Percentiles rank a stretch among this genome's conserved stretches.
phyloP scores from a whole-genome alignment of 352 stramenopile genomes.

The Phytopythium sindhum region DNA sequence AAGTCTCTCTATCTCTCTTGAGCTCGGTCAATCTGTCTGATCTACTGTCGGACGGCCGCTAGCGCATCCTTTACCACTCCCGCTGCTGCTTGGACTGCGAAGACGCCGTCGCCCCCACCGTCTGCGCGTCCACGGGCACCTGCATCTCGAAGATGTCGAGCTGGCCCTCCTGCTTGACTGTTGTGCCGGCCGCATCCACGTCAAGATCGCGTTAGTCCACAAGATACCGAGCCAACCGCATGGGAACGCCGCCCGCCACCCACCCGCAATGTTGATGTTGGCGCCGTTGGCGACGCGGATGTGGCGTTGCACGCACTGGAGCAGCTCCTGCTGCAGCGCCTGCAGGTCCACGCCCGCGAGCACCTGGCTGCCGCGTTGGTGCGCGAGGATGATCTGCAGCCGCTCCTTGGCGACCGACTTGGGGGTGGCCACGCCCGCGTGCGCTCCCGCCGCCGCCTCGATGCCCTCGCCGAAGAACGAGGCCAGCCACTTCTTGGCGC shows the following conservation, averaged over 20 bases:
- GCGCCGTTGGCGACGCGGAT: slow-evolving; percentile 83
- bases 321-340: slow-evolving; percentile 75
- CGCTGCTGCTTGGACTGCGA: slow-evolving; percentile 12
- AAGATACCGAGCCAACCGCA: background rate
- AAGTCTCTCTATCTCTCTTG: slow-evolving; percentile 2
- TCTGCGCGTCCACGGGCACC: slow-evolving; percentile 72
- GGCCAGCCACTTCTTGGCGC: slow-evolving; percentile 78
- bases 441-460: slow-evolving; percentile 10
- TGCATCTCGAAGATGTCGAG: slow-evolving; percentile 92
- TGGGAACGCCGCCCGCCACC: background rate
- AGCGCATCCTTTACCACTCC: slow-evolving; percentile 16
- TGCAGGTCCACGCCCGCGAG: slow-evolving; percentile 79
- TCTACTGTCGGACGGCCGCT: slow-evolving; percentile 2
- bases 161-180: slow-evolving; percentile 85
- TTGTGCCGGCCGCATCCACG: background rate
- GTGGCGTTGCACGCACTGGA: slow-evolving; percentile 85
- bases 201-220: slow-evolving; percentile 1
- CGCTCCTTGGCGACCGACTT: slow-evolving; percentile 87
- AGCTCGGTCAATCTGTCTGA: background rate
- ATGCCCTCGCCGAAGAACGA: slow-evolving; percentile 65
- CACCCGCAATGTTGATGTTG: slow-evolving; percentile 88
- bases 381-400: slow-evolving; percentile 87
- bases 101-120: slow-evolving; percentile 1
- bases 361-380: slow-evolving; percentile 82
- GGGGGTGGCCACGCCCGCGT: slow-evolving; percentile 26